Evolutionary conservation across 1,139 yeast genomes (phyloP), one percentile per base, ranked within the genome.

Genomic region (Scheffersomyces insectosa): DNA sequence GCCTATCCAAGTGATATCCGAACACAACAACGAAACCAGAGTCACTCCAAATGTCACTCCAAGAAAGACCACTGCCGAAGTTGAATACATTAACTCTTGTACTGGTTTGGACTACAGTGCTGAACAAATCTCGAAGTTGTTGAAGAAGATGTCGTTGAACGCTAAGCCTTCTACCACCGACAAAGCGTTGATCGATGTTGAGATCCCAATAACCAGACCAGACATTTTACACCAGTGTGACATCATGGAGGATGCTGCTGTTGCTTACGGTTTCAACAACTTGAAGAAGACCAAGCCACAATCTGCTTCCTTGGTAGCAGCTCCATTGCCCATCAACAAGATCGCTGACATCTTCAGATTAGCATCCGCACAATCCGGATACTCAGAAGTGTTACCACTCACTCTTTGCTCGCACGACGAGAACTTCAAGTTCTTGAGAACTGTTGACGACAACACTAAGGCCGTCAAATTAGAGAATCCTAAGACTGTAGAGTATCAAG

Each of bases 191-290:
- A 62, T 91, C 44, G 83, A 85, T 44, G 96, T 93, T 43, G 64
- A 71, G 37, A 80, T 93, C 48, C 99, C 99, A 53, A 84, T 89
- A 56, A 93, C 99, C 37, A 85, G 99, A 72, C 84, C 98, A 8
- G 99, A 95, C 67, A 81, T 95, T 50, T 79, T 95, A 60, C 99
- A 95, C 68, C 96, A 90, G 66, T 93, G 99, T 77, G 99, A 95
- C 68, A 86, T 95, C 55, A 88, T 95, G 96, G 99, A 95, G 69
- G 99, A 95, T 66, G 97, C 91, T 38, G 99, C 97, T 41, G 86
- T 95, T 62, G 96, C 90, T 30, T 95, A 90, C 63, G 99, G 99
- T 46, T 95, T 85, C 76, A 88, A 91, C 70, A 89, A 88, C 65
- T 78, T 95, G 61, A 78, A 78, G 50, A 88, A 85, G 68, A 84